Evolutionary conservation across 2,329 filamentous ascomycete species (phyloP).

Genomic region (Dactylellina cionopaga): DNA sequence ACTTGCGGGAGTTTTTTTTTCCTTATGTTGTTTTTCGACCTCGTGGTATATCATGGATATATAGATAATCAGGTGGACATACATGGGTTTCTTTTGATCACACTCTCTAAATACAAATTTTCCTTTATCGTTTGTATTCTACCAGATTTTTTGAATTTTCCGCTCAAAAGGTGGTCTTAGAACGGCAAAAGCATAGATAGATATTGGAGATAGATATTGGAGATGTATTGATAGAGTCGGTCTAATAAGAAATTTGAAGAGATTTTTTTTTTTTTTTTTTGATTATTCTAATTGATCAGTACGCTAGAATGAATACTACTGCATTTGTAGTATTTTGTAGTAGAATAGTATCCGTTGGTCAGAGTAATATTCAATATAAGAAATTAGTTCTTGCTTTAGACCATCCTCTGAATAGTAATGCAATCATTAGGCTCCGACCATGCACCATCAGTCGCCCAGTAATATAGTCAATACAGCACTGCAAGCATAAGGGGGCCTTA

Average conservation of each 20-base stretch:
- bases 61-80: constrained; percentile 5
- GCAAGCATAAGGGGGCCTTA: too few relatives aligned
- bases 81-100: background rate
- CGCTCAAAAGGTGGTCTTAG: too few relatives aligned
- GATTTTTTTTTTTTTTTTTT: background rate
- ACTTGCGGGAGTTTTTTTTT: constrained; percentile 39
- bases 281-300: background rate
- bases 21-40: background rate
- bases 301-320: background rate
- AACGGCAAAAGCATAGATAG: too few relatives aligned
- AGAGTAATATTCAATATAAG: constrained; percentile 1
- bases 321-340: too few relatives aligned
- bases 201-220: too few relatives aligned
- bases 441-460: too few relatives aligned
- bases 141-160: background rate
- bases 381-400: background rate
- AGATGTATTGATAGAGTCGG: too few relatives aligned
- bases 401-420: too few relatives aligned
- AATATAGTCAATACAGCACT: too few relatives aligned
- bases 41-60: constrained; percentile 4
- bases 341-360: too few relatives aligned
- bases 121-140: background rate
- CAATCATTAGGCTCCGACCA: too few relatives aligned
- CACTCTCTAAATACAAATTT: background rate
- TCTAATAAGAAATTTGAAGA: too few relatives aligned